A percentile compares a stretch with the other conserved stretches of the same genome.
phyloP scores from a whole-genome alignment of 345 rosid species.

The Geranium brycei region DNA sequence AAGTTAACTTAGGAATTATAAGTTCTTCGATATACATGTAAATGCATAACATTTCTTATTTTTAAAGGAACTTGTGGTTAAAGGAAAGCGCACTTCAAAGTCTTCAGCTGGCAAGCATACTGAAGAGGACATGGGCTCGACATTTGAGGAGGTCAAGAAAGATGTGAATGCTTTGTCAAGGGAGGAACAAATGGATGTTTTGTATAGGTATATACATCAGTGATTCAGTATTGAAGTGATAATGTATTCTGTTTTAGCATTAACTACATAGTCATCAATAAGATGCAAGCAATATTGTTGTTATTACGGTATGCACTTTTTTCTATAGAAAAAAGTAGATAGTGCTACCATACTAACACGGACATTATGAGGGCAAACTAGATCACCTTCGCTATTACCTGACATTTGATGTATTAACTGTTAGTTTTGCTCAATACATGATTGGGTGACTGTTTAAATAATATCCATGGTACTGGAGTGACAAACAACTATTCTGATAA shows the following conservation, averaged over 20 bases:
- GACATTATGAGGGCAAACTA: neutral
- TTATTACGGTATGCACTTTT: neutral
- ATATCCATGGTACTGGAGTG: neutral
- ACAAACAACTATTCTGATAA: neutral
- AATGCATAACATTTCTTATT: conserved; percentile 2
- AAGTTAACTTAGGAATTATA: too few relatives aligned
- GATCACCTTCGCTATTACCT: neutral
- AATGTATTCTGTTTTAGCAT: neutral
- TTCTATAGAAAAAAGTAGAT: too few relatives aligned
- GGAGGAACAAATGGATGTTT: conserved; percentile 85
- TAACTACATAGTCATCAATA: neutral
- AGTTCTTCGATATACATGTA: neutral
- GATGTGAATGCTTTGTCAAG: conserved; percentile 64
- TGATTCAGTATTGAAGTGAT: neutral
- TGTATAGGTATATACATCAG: conserved; percentile 38
- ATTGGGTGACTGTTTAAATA: neutral
- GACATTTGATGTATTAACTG: neutral
- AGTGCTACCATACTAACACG: too few relatives aligned
- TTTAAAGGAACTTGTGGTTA: conserved; percentile 42
- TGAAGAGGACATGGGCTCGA: conserved; percentile 19
- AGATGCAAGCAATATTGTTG: neutral
- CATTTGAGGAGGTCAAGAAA: conserved; percentile 47
- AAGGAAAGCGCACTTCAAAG: conserved; percentile 23
- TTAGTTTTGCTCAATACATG: neutral
- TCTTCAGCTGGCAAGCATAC: conserved; percentile 15